Conservation (phyloP, 805 yeast species). For the Saturnispora hagleri region DNA sequence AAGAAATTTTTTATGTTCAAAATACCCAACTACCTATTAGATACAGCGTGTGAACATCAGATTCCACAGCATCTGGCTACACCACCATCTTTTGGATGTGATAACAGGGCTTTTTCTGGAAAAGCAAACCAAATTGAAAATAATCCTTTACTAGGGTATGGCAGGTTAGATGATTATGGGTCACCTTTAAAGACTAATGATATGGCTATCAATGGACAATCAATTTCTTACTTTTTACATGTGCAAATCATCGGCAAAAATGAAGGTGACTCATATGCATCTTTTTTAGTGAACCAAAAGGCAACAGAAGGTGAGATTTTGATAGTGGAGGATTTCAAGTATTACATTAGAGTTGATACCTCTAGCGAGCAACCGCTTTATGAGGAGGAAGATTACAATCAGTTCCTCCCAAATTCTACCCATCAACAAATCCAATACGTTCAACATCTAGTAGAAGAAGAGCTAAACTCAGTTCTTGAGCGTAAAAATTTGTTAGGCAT, state of each 20-base stretch:
- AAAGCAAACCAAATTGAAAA: constrained; percentile 20
- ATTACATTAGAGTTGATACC: constrained; percentile 18
- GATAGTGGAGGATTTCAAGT: constrained; percentile 14
- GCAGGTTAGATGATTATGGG: constrained; percentile 38
- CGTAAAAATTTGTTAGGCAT: constrained; percentile 8
- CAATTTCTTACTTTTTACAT: constrained; percentile 43
- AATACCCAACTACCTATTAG: constrained; percentile 44
- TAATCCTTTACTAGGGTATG: constrained; percentile 43
- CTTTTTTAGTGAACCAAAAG: constrained; percentile 2
- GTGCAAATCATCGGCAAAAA: constrained; percentile 45
- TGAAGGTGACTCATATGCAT: background rate
- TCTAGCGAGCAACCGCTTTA: constrained; percentile 4
- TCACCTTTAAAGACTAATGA: constrained; percentile 46
- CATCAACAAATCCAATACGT: constrained; percentile 10
- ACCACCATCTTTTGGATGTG: constrained; percentile 36
- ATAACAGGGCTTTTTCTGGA: constrained; percentile 20
- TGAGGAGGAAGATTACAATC: constrained; percentile 3
- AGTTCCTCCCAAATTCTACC: constrained; percentile 9
- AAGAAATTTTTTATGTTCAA: constrained; percentile 51
- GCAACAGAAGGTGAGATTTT: constrained; percentile 20
- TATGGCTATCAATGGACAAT: constrained; percentile 30
- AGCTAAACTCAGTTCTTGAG: constrained; percentile 9
- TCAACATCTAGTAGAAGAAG: constrained; percentile 11
- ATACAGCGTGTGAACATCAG: constrained; percentile 40
- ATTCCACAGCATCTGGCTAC: constrained; percentile 26